Conservation (phyloP, 148 eudicot species). For the Salicornia ramosissima region DNA sequence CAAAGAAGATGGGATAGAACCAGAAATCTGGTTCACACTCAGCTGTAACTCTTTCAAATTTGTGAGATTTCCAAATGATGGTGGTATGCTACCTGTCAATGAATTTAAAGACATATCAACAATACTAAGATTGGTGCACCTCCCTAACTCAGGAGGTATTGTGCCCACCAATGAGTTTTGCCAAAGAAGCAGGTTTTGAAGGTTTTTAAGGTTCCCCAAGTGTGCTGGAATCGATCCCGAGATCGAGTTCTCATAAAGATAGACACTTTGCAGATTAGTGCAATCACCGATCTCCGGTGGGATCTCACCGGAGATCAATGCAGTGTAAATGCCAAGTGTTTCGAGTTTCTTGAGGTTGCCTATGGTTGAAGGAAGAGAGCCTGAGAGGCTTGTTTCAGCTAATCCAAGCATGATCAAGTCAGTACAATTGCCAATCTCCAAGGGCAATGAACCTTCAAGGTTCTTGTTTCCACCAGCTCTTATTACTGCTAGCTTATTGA, state of each 20-base stretch:
- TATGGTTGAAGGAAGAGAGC: constrained; percentile 54
- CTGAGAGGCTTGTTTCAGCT: constrained; percentile 87
- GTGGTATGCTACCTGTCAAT: constrained; percentile 62
- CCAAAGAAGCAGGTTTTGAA: constrained; percentile 71
- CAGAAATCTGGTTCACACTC: constrained; percentile 69
- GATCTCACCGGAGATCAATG: constrained; percentile 77
- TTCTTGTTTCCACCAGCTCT: constrained; percentile 91
- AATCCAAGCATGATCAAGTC: constrained; percentile 61
- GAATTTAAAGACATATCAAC: constrained; percentile 75
- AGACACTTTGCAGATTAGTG: constrained; percentile 45
- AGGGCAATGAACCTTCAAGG: constrained; percentile 60
- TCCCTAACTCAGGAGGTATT: constrained; percentile 63
- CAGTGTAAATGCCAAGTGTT: constrained; percentile 67
- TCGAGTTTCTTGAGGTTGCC: constrained; percentile 71
- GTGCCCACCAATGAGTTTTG: constrained; percentile 71
- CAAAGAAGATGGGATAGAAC: constrained; percentile 53
- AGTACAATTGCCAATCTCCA: constrained; percentile 69
- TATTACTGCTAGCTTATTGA: constrained; percentile 49
- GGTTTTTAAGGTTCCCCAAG: constrained; percentile 49
- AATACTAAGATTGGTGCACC: constrained; percentile 35
- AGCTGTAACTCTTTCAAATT: constrained; percentile 65
- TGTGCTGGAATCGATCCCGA: constrained; percentile 61
- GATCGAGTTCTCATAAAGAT: constrained; percentile 75
- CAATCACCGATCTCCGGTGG: constrained; percentile 85
- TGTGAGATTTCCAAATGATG: constrained; percentile 49